Evolutionary conservation across 495 filamentous ascomycete species (phyloP), one percentile per base, ranked within the genome.

Genomic region (Annulohypoxylon maeteangense): DNA sequence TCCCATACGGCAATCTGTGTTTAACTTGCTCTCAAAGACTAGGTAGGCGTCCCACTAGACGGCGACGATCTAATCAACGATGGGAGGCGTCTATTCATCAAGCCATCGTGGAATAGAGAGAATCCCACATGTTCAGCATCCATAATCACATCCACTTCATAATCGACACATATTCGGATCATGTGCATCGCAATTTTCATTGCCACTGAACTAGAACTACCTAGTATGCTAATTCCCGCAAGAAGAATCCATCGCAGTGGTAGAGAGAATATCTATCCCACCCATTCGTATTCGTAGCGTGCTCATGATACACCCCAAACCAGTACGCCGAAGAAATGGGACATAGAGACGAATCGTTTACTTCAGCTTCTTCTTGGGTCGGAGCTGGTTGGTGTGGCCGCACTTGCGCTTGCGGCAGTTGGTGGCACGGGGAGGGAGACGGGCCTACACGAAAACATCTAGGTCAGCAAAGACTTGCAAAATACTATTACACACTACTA

Each of bases 301-400:
- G 42, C 71, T 70, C 67, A 63, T 67, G 71, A 73, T 73, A 68
- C 54, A 65, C 58, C 67, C 71, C 57, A 78, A 79, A 78, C 67
- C 75, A 69, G 75, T 76, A 80, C 81, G 78, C 78, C 80, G 75
- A 74, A 79, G 70, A 74, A 77, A 77, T 68, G 78, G 77, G 74
- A 74, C 44, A 70, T 68, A 69, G 31, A 58, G 56, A 68, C 70
- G 67, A 81, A 75, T 76, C 72, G 80, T 80, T 77, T 94, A 99
- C 88, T 99, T 99, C 78, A 99, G 89, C 94, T 99, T 99, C 94
- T 99, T 99, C 95, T 99, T 99, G 81, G 95, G 95, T 86, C 96
- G 93, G 79, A 99, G 91, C 89, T 99, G 95, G 91, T 98, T 98
- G 87, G 88, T 94, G 89, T 99, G 95, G 68, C 95, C 95, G 85